Base-by-base conservation (phyloP, 108 stramenopile genomes). In the Pseudonitzschia pungens region DNA sequence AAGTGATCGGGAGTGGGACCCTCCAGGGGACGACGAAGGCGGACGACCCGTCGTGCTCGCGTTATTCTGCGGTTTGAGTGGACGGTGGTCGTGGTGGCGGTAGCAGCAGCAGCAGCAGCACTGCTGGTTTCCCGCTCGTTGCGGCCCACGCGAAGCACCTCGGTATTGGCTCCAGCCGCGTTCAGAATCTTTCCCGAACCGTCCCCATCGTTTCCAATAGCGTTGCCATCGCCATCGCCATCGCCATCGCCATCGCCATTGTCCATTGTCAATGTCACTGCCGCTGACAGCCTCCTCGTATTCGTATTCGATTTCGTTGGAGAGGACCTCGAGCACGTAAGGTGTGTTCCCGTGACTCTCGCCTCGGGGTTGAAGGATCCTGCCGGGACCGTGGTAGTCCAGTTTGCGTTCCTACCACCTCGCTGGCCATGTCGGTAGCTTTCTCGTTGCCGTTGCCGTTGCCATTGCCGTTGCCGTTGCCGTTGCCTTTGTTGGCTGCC, bases 341-440 rank as follows among this genome's bases (percentile, higher is more conserved):
- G n/a, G n/a, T n/a, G n/a, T n/a, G n/a, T n/a, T n/a, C 16, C n/a
- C n/a, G 36, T 6, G 36, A 3, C 7, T n/a, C 16, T 3, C 6
- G 9, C 10, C 29, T 16, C 10, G 16, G 6, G 50, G 50, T 51
- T 4, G 3, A 22, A 82, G 44, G 5, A 74, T 70, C 52, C 16
- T 53, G 15, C 81, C 81, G 4, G 73, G 50, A 10, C 77, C 81
- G 52, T 82, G 81, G 53, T 59, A 74, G 44, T 48, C 77, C 31
- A 82, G 69, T 33, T 75, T 75, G 4, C 81, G 71, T 48, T 82
- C 81, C n/a, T 40, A 55, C 73, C 16, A 77, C 73, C 10, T 51
- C 2, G 9, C 60, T 40, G 14, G 32, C 15, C 9, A 1, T 14
- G 15, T 40, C 32, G 2, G 60, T 33, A n/a, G n/a, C n/a, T n/a